Conservation (phyloP, 169 alveolate genomes). For the Plasmodium knowlesi region DNA sequence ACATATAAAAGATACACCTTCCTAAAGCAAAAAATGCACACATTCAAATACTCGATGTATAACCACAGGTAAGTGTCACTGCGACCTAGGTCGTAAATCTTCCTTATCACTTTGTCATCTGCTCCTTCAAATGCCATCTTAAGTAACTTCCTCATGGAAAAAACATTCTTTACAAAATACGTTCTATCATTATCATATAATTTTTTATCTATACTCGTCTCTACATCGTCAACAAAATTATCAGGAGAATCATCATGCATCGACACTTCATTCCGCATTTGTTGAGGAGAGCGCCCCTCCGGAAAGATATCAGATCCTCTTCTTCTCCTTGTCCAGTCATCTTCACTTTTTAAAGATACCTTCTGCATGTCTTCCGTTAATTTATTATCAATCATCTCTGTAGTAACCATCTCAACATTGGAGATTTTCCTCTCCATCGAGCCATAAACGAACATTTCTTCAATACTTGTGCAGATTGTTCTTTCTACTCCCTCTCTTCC, state of each 20-base stretch:
- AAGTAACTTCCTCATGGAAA: conserved; percentile 56
- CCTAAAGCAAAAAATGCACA: conserved; percentile 43
- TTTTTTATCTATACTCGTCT: conserved; percentile 16
- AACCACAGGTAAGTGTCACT: conserved; percentile 71
- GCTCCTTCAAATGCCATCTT: conserved; percentile 56
- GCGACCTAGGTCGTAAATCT: conserved; percentile 59
- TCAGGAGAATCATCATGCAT: background rate
- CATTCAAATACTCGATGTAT: conserved; percentile 40
- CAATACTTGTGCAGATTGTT: background rate
- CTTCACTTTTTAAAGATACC: background rate
- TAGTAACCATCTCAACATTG: background rate
- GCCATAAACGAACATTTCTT: background rate
- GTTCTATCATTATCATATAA: conserved; percentile 42
- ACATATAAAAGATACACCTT: conserved; percentile 36
- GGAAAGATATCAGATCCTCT: background rate
- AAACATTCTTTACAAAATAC: conserved; percentile 45
- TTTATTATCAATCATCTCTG: background rate
- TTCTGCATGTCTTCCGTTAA: background rate
- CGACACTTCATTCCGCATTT: background rate
- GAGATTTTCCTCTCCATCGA: background rate
- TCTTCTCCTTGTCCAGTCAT: background rate
- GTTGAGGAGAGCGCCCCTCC: background rate
- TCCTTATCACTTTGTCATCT: conserved; percentile 19
- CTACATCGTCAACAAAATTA: conserved; percentile 43
- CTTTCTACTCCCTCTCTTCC: background rate